These are phyloP conservation scores for Solanum paucissectum DNA, from an alignment of 257 asterid genomes.

Conservation along the genomic window DNA sequence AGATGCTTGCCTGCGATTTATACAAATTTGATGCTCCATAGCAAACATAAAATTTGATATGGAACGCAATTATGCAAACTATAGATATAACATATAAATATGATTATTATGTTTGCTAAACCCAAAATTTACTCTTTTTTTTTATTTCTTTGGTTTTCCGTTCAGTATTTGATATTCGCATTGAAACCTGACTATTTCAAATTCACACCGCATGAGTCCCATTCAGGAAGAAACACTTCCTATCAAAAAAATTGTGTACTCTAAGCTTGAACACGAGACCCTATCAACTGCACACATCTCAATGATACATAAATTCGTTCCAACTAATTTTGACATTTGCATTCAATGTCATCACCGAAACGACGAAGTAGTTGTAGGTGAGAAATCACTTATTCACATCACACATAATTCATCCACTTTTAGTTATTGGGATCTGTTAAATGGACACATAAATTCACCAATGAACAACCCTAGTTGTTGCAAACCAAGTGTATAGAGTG, in stretches of 20 bases:
- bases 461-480: not conserved
- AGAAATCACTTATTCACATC: not conserved
- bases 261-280: not conserved
- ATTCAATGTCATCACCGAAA: not conserved
- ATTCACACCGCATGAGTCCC: too few species aligned
- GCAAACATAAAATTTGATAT: too few species aligned
- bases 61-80: too few species aligned
- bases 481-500: not conserved
- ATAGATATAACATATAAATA: too few species aligned
- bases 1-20: too few species aligned
- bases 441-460: not conserved
- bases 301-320: not conserved
- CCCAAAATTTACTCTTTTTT: not conserved
- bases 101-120: too few species aligned
- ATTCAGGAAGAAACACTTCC: too few species aligned
- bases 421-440: not conserved
- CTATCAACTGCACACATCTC: not conserved
- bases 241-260: too few species aligned
- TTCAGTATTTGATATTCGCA: too few species aligned
- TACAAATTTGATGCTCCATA: too few species aligned
- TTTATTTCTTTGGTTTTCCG: not conserved
- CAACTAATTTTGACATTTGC: not conserved
- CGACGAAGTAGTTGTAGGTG: not conserved
- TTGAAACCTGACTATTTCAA: rapidly evolving
- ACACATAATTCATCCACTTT: not conserved